Evolutionary conservation across 345 rosid species (phyloP), one percentile per base, ranked within the genome.

Genomic region (Syzygium grande): DNA sequence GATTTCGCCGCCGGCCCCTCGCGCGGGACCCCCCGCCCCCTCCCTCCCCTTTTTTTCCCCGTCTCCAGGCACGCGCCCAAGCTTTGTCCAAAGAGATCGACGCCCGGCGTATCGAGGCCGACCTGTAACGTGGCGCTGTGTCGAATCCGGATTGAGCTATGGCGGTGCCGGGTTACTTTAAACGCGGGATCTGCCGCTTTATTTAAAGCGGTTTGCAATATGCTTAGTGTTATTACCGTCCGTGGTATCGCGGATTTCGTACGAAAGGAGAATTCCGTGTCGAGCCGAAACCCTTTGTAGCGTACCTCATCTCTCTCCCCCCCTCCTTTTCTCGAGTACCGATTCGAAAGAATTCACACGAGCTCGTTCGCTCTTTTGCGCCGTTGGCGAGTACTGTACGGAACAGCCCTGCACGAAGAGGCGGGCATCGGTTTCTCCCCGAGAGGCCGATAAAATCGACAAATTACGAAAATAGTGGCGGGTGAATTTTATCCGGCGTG

Each of bases 401-500:
- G 1, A 21, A 68, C 12, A 2, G 19, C 3, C 5, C 9, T 0
- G 0, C 13, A 0, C 5, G 25, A 19, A 34, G 49, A 19, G 43
- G 13, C 14, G 0, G 5, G 3, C 2, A 2, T 68, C 21, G 14
- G 19, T 68, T 34, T 17, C 49, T 34, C 25, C 46, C 19, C 4
- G 0, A 0, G 0, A 0, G 5, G 9, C 29, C 0, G 0, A 6
- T n/a, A 9, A n/a, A 1, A 61, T 13, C n/a, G 2, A 13, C n/a
- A 61, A n/a, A 13, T 6, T 61, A 5, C 13, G 13, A 61, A 61
- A 5, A n/a, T 5, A 2, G 2, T 0, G 0, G 13, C n/a, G 5
- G 13, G 17, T n/a, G 9, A 61, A n/a, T 3, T 0, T 0, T 3
- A 13, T n/a, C 0, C 2, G 3, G 6, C 5, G 4, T 7, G 3